Evolutionary conservation across 2,329 filamentous ascomycete genomes (phyloP), one percentile per base, ranked within the genome.

Genomic region (Lasiodiplodia theobromae): DNA sequence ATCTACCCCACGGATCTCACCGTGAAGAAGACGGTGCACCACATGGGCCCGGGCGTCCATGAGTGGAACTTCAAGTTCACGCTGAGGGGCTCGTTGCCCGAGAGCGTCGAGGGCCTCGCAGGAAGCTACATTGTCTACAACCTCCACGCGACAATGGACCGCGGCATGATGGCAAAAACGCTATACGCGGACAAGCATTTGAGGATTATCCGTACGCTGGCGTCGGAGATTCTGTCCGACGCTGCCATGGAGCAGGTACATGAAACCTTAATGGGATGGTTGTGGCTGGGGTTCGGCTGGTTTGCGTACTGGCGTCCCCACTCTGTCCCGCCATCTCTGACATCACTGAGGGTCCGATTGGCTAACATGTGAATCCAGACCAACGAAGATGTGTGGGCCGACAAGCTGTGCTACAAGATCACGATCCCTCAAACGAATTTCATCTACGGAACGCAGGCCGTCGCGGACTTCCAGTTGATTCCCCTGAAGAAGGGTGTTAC

Each of bases 381-480:
- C 71, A 94, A 98, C 71, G 94, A 97, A 80, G 97, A 97, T 76
- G 92, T 97, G 71, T 99, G 96, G 96, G 92, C 94, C 6, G 96
- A 97, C 83, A 99, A 99, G 84, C 88, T 98, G 74, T 93, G 97
- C 78, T 99, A 99, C 82, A 95, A 93, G 37, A 94, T 99, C 71
- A 89, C 93, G 69, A 92, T 97, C 12, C 95, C 96, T 0, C 94
- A 93, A 75, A 97, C 97, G 82, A 96, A 96, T 2, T 91, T 97
- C 66, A 92, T 97, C 21, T 97, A 97, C 74, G 96, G 96, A 62
- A 96, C 93, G n/a, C 86, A 87, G 25, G 89, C 98, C 60, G 89
- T 90, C 1, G 86, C 97, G 69, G 90, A 97, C 73, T 95, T 97
- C 82, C 89, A 92, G 71, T 89, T 98, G 71, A 92, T 94, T 1